These are phyloP conservation scores for Rhynchosporium agropyri DNA, from an alignment of 2,329 filamentous ascomycete genomes.

Conservation along the genomic window DNA sequence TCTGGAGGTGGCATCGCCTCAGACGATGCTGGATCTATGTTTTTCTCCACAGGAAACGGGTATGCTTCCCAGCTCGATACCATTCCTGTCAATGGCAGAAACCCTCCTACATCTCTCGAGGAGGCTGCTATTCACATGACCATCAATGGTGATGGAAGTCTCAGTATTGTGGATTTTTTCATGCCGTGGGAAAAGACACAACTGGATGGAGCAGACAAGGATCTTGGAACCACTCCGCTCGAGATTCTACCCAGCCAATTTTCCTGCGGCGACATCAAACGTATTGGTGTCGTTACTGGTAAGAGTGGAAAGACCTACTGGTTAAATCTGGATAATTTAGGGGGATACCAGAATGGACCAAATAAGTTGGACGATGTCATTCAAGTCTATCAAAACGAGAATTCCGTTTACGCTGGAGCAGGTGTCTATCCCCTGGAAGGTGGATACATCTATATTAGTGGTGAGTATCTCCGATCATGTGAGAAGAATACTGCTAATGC, in stretches of 20 bases:
- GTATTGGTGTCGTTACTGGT: conserved; percentile 53
- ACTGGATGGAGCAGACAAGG: conserved; percentile 53
- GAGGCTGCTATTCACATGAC: conserved; percentile 54
- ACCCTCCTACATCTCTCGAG: conserved; percentile 50
- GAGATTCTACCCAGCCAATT: conserved; percentile 49
- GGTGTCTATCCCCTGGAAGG: conserved; percentile 51
- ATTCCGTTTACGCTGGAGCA: conserved; percentile 52
- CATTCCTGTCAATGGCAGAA: conserved; percentile 48
- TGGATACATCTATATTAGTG: conserved; percentile 53
- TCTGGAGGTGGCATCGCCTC: conserved; percentile 51
- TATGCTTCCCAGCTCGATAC: conserved; percentile 51
- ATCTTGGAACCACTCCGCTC: conserved; percentile 51
- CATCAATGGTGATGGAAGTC: conserved; percentile 48
- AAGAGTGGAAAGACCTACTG: conserved; percentile 55
- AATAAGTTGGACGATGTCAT: conserved; percentile 49
- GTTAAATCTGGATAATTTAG: conserved; percentile 52
- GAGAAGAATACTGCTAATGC: conserved; percentile 14
- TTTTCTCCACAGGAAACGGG: conserved; percentile 52
- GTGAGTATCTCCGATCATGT: conserved; percentile 20
- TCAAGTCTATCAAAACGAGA: conserved; percentile 50
- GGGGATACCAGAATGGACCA: conserved; percentile 51
- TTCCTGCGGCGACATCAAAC: conserved; percentile 47
- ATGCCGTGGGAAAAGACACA: conserved; percentile 54
- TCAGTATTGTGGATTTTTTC: conserved; percentile 52
- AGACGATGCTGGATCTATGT: conserved; percentile 51